Conservation (phyloP, 2,329 filamentous ascomycete species). For the Rhynchosporium agropyri region DNA sequence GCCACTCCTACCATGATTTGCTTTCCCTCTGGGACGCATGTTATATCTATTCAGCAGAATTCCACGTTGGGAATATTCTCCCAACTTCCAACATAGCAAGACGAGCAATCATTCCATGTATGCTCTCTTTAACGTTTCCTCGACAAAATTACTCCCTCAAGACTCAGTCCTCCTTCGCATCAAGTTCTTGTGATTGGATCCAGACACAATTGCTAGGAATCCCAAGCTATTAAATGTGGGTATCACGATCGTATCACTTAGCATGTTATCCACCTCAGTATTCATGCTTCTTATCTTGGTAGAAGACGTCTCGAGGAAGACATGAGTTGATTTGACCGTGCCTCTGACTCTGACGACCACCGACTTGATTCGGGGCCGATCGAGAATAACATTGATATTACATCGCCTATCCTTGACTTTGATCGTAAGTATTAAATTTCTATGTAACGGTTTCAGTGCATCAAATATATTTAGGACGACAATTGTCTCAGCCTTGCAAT, state of each 20-base stretch:
- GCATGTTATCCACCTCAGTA: neutral
- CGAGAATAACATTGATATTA: neutral
- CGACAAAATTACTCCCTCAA: too few species aligned
- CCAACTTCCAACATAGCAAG: too few species aligned
- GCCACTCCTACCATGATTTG: too few species aligned
- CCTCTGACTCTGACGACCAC: neutral
- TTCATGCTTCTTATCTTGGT: neutral
- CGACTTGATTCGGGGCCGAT: slow-evolving; percentile 6
- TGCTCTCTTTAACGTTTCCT: too few species aligned
- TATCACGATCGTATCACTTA: neutral
- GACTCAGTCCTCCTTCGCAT: too few species aligned
- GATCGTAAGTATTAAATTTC: neutral
- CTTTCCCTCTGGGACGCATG: too few species aligned
- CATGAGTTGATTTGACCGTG: slow-evolving; percentile 1
- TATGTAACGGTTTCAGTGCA: neutral
- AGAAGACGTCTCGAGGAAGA: neutral
- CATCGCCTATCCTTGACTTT: neutral
- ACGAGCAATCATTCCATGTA: too few species aligned
- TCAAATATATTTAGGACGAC: neutral
- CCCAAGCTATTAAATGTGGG: neutral
- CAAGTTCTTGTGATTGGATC: too few species aligned
- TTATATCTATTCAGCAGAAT: too few species aligned
- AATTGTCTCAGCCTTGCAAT: too few species aligned
- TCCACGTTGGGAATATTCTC: too few species aligned
- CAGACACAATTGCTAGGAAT: too few species aligned